Base-by-base conservation (phyloP, 768 basidiomycete species). In the Hypholoma fasciculare region DNA sequence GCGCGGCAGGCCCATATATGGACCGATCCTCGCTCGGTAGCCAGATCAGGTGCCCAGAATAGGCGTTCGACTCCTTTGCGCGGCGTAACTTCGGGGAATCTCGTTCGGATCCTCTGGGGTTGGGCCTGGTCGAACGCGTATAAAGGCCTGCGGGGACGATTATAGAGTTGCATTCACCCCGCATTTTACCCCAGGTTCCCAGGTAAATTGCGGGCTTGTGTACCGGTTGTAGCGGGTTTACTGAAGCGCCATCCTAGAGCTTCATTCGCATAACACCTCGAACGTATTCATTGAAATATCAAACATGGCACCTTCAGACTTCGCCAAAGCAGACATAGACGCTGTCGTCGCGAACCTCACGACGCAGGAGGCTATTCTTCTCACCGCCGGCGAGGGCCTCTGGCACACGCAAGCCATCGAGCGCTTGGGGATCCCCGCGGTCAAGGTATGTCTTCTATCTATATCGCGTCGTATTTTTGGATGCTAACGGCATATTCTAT, bases 331-430 rank as follows among this genome's bases (percentile, higher is more conserved):
- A 5, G 68, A 85, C 67, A 75, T 92, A 48, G 75, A 81, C 60
- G 78, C 84, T 47, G 73, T 90, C 52, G 74, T 92, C 50, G 81
- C 84, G n/a, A 75, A 83, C 56, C 72, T 92, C 59, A 88, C 87
- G 1, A 85, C 81, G 0, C 89, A 90, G 38, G 91, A 92, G 65
- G 86, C 89, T 0, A 89, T 92, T 64, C 73, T 78, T 42, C 76
- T 93, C 23, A 88, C 82, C 6, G 87, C 87, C 1, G 90, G 89
- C 16, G 87, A 86, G 17, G 89, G 89, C 14, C 88, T 88, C 66
- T 92, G 90, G 91, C 82, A 88, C 63, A 91, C 90, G 0, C 82
- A 85, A 54, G 75, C 74, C 17, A 72, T 92, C 23, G 81, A 87
- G 17, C 76, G 89, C 7, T 76, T 91, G 2, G 85, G 87, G 2